Evolutionary conservation across 2,329 filamentous ascomycete genomes (phyloP).

Genomic region (Ceratocystis lukuohia): DNA sequence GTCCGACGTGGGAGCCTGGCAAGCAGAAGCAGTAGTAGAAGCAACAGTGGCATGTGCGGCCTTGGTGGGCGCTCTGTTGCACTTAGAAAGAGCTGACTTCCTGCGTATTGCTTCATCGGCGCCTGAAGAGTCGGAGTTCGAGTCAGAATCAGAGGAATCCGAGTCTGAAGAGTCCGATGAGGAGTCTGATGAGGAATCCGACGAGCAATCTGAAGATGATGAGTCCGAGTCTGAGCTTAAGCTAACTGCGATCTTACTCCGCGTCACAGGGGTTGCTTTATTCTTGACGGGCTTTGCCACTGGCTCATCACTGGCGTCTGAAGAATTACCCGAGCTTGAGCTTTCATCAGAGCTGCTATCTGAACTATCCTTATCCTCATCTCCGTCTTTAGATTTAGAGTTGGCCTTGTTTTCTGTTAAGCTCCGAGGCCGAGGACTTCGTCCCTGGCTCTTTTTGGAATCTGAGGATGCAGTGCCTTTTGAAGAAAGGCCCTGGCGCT

Average conservation of each 20-base stretch:
- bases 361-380: not conserved
- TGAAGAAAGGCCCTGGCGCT: not conserved
- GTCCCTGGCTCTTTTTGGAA: not conserved
- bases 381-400: not conserved
- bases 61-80: not conserved
- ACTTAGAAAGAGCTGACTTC: not conserved
- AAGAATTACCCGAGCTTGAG: conserved; percentile 10
- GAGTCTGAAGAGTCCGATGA: conserved; percentile 5
- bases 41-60: not conserved
- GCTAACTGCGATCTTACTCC: too few relatives aligned
- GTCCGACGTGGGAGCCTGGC: not conserved
- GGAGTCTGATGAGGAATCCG: not conserved
- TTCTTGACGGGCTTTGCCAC: not conserved
- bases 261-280: not conserved
- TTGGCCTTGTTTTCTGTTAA: not conserved
- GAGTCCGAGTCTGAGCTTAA: conserved; percentile 16
- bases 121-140: not conserved
- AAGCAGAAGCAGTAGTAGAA: not conserved
- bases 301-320: conserved; percentile 17
- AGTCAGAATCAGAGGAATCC: conserved; percentile 10
- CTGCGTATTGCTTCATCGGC: not conserved
- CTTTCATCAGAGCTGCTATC: conserved; percentile 5
- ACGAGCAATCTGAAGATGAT: not conserved
- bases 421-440: not conserved
- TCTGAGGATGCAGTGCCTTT: not conserved